Evolutionary conservation across 257 asterid species (phyloP).

Genomic region (Plantago elongata): DNA sequence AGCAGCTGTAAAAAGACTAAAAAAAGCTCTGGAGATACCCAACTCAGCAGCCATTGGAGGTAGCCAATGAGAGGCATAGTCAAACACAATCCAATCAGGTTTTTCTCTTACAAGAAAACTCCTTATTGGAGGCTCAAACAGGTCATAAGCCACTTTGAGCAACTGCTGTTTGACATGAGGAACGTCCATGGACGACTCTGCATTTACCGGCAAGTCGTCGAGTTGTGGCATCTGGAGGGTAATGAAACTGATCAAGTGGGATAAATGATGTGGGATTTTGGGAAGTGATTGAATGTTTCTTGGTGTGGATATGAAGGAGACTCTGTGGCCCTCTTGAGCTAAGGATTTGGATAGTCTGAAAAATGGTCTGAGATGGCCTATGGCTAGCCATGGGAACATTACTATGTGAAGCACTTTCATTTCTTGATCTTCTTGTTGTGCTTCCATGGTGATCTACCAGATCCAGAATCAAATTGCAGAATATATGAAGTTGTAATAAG

Average conservation of each 20-base stretch:
- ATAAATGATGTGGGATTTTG: conserved; percentile 40
- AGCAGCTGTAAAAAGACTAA: conserved; percentile 76
- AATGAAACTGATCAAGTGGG: conserved; percentile 43
- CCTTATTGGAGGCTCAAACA: conserved; percentile 43
- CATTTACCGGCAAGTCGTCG: conserved; percentile 43
- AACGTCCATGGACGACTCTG: conserved; percentile 90
- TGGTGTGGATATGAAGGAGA: conserved; percentile 79
- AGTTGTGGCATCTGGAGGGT: conserved; percentile 48
- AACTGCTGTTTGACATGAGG: conserved; percentile 56
- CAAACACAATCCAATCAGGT: conserved; percentile 77
- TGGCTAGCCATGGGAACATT: conserved; percentile 92
- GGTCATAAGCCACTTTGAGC: conserved; percentile 68
- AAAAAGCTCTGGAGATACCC: conserved; percentile 41
- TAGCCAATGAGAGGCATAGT: conserved; percentile 81
- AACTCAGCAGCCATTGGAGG: conserved; percentile 40
- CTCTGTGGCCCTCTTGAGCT: conserved; percentile 59
- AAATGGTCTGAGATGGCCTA: conserved; percentile 83
- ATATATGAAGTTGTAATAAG: not conserved
- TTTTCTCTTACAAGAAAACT: conserved; percentile 52
- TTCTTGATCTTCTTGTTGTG: conserved; percentile 1
- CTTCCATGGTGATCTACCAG: conserved; percentile 38
- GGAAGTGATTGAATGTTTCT: conserved; percentile 56
- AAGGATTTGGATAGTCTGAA: conserved; percentile 46
- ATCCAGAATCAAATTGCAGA: not conserved
- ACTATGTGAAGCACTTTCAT: conserved; percentile 54